These are phyloP conservation scores for Vaccinium macrocarpon DNA, from an alignment of 148 eudicot species.

Conservation along the genomic window DNA sequence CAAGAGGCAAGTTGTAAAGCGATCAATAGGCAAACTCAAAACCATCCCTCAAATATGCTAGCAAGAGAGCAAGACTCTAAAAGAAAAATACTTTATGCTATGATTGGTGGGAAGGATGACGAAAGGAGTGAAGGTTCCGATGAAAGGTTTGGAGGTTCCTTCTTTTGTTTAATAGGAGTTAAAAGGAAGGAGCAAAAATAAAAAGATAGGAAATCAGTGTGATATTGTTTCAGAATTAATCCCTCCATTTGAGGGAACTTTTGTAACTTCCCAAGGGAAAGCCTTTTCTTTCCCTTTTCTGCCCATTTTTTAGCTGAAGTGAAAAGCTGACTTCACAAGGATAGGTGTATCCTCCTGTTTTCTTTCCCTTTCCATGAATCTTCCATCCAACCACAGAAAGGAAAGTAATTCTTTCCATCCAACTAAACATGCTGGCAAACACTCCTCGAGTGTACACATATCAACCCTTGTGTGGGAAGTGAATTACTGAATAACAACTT, in stretches of 20 bases:
- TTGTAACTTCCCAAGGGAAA: not conserved
- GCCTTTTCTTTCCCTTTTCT: not conserved
- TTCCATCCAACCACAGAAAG: not conserved
- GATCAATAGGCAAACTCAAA: not conserved
- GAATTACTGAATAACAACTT: not conserved
- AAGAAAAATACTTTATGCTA: not conserved
- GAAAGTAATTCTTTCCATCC: not conserved
- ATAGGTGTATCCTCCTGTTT: not conserved
- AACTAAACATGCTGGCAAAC: not conserved
- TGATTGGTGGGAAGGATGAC: not conserved
- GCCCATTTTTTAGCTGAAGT: not conserved
- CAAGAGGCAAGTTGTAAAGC: not conserved
- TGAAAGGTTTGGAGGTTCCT: not conserved
- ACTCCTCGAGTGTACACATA: not conserved
- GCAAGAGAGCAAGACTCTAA: not conserved
- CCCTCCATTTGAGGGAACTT: not conserved
- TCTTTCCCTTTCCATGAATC: not conserved
- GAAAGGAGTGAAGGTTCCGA: not conserved
- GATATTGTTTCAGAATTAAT: not conserved
- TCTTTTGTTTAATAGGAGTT: not conserved
- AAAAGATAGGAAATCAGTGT: not conserved
- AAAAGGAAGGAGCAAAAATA: not conserved
- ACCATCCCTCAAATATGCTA: not conserved
- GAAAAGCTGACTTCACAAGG: not conserved
- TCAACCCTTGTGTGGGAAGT: not conserved